Evolutionary conservation across 31 red algal species (phyloP), one percentile per base, ranked within the genome.

Genomic region (Asparagopsis taxiformis): DNA sequence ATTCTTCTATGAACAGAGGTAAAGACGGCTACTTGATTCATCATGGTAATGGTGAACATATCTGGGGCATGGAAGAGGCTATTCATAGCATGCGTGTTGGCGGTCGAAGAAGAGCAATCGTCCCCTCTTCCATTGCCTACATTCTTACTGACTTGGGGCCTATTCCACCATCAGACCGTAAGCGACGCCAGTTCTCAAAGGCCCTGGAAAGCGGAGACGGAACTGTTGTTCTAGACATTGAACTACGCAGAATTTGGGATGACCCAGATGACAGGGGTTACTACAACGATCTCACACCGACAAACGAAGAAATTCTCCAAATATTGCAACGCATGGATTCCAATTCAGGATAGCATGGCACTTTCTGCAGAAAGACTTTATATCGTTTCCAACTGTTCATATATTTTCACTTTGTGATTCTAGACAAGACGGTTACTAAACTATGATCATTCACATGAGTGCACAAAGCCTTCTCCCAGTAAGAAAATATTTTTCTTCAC

Each of bases 31-130:
- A 73, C 44, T 30, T 83, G 31, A 67, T 99, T 24, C 87, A 92
- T 50, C 96, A 99, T 72, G 96, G 96, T 0, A 89, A 92, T 38
- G 96, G 96, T 3, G 75, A 84, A 28, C 84, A 68, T 34, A 89
- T 99, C 1, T 63, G 68, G 19, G 96, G 96, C 15, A 25, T 99
- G 11, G 96, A 99, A 46, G 87, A 95, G 71, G 87, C 79, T 16
- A 20, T 99, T 2, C 91, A 99, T 43, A 75, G 72, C 24, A 99
- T 99, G 96, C 68, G 69, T 11, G 83, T 56, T 6, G 85, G 91
- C 35, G 91, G 87, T 29, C 44, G 59, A 11, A 70, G 96, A 0
- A 35, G 96, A 38, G 82, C 82, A 23, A 79, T 99, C 43, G 72
- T 99, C 34, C 96, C 96, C 11, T 62, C 72, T 24, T 29, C 13